Conservation (phyloP, 192 early-diverging fungal genomes). For the Gamsiella multidivaricata region DNA sequence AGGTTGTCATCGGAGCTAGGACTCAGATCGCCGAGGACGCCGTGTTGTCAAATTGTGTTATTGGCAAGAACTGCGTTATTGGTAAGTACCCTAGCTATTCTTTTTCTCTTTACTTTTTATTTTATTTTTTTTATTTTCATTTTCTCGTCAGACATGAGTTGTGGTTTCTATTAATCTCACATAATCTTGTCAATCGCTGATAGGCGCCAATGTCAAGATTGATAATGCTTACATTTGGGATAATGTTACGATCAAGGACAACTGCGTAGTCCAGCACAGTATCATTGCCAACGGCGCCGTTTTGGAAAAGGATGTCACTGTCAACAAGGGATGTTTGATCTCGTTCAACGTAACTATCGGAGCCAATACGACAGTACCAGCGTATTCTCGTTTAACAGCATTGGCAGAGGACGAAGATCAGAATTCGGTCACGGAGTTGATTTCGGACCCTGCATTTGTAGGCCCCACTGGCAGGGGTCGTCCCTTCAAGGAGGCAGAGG, state of each 20-base stretch:
- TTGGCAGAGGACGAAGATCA: constrained; percentile 58
- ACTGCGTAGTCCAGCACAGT: constrained; percentile 71
- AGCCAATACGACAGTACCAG: constrained; percentile 73
- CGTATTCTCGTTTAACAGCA: constrained; percentile 72
- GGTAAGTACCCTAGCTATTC: constrained; percentile 22
- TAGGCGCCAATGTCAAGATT: constrained; percentile 79
- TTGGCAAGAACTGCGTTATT: constrained; percentile 87
- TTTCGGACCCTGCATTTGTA: constrained; percentile 54
- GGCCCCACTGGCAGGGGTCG: constrained; percentile 63
- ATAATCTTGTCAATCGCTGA: background rate
- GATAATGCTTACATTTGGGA: constrained; percentile 91
- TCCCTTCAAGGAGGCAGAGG: constrained; percentile 62
- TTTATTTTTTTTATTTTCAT: background rate
- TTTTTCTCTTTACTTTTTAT: background rate
- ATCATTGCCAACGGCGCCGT: constrained; percentile 82
- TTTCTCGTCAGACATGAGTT: too few relatives aligned
- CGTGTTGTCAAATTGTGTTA: constrained; percentile 78
- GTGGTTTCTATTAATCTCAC: too few relatives aligned
- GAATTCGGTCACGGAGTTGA: constrained; percentile 52
- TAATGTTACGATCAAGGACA: constrained; percentile 72
- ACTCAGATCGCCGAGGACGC: constrained; percentile 82
- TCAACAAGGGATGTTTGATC: constrained; percentile 83
- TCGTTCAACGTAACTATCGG: constrained; percentile 75
- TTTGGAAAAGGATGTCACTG: constrained; percentile 70
- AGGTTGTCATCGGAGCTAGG: constrained; percentile 84